A percentile compares a stretch with the other conserved stretches of the same genome.
Evolutionary conservation across 2,329 filamentous ascomycete genomes (phyloP).

Genomic region (Fusarium sp.): DNA sequence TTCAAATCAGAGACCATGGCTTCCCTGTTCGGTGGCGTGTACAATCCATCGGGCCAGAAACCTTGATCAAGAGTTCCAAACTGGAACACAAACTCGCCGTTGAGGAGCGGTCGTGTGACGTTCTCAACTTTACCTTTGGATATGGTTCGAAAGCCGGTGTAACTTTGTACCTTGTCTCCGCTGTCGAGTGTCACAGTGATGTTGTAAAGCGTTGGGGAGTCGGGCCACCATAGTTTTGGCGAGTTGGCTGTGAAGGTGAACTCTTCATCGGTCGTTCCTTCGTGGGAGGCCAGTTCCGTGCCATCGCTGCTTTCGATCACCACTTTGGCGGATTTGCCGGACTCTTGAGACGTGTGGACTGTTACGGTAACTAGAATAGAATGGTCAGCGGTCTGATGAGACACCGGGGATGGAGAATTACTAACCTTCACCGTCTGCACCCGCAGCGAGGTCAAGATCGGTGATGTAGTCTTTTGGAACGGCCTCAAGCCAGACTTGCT

Average conservation of each 20-base stretch:
- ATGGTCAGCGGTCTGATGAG: not conserved
- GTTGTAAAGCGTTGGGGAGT: conserved; percentile 71
- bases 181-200: conserved; percentile 62
- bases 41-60: conserved; percentile 76
- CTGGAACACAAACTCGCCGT: conserved; percentile 74
- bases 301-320: not conserved
- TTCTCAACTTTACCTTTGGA: conserved; percentile 66
- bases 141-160: conserved; percentile 76
- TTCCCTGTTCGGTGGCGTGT: conserved; percentile 71
- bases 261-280: conserved; percentile 54
- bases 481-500: conserved; percentile 76
- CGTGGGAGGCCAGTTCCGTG: not conserved
- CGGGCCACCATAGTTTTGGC: conserved; percentile 72
- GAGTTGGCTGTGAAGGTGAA: conserved; percentile 66
- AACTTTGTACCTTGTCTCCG: conserved; percentile 67
- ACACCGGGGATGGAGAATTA: fast-evolving
- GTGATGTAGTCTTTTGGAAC: conserved; percentile 67
- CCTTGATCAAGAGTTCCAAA: conserved; percentile 78
- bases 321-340: not conserved
- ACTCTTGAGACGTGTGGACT: not conserved
- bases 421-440: conserved; percentile 44
- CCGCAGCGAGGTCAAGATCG: conserved; percentile 67
- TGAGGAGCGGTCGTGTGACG: conserved; percentile 70
- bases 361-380: conserved; percentile 2
- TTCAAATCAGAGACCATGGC: conserved; percentile 75